A percentile compares a stretch with the other conserved stretches of the same genome.
These are phyloP conservation scores for Wickerhamiella cacticola DNA, from an alignment of 805 yeast species.

Conservation along the genomic window DNA sequence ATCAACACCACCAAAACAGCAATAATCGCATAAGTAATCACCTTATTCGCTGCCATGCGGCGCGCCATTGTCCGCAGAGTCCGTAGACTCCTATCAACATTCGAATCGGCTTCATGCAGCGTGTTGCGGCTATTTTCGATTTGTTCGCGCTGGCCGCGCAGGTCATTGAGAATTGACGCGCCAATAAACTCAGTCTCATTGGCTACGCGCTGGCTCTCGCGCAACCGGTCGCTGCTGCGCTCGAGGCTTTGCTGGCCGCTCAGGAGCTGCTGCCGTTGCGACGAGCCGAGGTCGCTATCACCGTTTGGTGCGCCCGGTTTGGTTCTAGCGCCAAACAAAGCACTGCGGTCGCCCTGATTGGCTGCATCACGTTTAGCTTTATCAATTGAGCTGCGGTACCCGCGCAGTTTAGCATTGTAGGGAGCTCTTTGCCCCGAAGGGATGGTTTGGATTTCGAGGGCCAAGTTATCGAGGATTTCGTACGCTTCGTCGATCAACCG, in stretches of 20 bases:
- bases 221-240: constrained; percentile 66
- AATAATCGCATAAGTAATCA: constrained; percentile 82
- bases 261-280: constrained; percentile 73
- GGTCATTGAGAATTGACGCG: constrained; percentile 74
- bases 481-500: constrained; percentile 55
- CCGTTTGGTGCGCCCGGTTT: neutral
- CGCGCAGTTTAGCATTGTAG: constrained; percentile 65
- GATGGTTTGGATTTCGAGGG: constrained; percentile 69
- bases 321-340: constrained; percentile 60
- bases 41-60: constrained; percentile 78
- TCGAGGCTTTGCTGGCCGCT: constrained; percentile 70
- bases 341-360: constrained; percentile 61
- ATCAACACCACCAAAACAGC: constrained; percentile 75
- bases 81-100: constrained; percentile 78
- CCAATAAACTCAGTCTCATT: constrained; percentile 88
- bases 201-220: constrained; percentile 83
- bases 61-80: constrained; percentile 88
- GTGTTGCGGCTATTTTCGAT: constrained; percentile 76
- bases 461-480: constrained; percentile 77
- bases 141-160: constrained; percentile 90
- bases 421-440: constrained; percentile 63
- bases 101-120: constrained; percentile 77
- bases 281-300: constrained; percentile 34
- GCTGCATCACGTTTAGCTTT: constrained; percentile 42
- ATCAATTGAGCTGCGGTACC: constrained; percentile 49